Percentiles rank a stretch among this genome's conserved stretches.
These are phyloP conservation scores for Exophiala spinifera DNA, from an alignment of 2,329 filamentous ascomycete species.

Conservation along the genomic window DNA sequence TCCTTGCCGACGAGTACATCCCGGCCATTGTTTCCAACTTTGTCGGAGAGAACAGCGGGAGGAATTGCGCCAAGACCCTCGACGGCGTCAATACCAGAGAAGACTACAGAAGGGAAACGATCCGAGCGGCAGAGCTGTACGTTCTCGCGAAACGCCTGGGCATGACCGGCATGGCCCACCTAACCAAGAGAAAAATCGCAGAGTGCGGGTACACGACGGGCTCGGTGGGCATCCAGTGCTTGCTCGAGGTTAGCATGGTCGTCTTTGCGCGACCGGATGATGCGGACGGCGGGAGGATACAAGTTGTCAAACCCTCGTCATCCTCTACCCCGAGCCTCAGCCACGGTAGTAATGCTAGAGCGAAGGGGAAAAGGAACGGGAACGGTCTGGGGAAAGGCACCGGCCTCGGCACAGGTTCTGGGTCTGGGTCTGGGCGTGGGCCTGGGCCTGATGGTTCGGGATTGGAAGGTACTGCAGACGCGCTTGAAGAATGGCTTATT, in stretches of 20 bases:
- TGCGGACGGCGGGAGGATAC: neutral
- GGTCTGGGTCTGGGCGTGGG: too few species aligned
- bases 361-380: neutral
- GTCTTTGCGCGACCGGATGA: constrained; percentile 16
- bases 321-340: too few species aligned
- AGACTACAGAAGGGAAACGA: constrained; percentile 15
- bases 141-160: constrained; percentile 18
- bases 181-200: constrained; percentile 21
- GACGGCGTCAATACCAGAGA: constrained; percentile 5
- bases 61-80: constrained; percentile 10
- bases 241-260: constrained; percentile 13
- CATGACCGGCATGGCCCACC: constrained; percentile 12
- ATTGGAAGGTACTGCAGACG: too few species aligned
- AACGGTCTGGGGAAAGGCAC: neutral
- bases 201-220: constrained; percentile 6
- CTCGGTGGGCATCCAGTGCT: constrained; percentile 8
- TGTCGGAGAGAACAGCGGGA: neutral
- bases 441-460: too few species aligned
- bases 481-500: constrained; percentile 17
- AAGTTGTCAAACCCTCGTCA: too few species aligned
- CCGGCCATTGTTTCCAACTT: constrained; percentile 15
- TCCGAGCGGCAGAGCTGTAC: constrained; percentile 16
- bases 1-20: constrained; percentile 22
- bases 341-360: neutral
- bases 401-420: too few species aligned